phyloP scores from a whole-genome alignment of 305 asterid species.

The Fraxinus greggii region DNA sequence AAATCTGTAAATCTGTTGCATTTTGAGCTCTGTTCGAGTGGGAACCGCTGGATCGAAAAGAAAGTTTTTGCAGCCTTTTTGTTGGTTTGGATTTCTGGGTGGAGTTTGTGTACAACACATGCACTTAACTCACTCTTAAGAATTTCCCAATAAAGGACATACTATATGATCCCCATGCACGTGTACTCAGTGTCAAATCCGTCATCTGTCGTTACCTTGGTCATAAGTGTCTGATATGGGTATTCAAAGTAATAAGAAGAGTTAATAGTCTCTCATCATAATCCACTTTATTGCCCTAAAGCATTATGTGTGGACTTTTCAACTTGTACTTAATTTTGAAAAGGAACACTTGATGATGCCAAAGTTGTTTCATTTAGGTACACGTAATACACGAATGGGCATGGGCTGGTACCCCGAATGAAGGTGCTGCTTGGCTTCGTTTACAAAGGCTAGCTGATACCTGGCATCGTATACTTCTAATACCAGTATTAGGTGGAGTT shows the following conservation, averaged over 20 bases:
- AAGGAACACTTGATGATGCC: slow-evolving; percentile 16
- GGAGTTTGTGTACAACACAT: neutral
- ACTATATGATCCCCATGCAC: neutral
- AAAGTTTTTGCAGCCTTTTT: neutral
- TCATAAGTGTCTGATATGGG: neutral
- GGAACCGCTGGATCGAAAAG: neutral
- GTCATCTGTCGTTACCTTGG: neutral
- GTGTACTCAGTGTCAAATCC: neutral
- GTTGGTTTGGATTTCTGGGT: neutral
- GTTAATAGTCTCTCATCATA: neutral
- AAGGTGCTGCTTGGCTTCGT: slow-evolving; percentile 98
- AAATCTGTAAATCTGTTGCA: neutral
- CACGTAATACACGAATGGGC: slow-evolving; percentile 96
- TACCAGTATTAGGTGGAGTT: slow-evolving; percentile 94
- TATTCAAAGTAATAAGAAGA: neutral
- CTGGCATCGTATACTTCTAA: slow-evolving; percentile 89
- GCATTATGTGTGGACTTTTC: neutral
- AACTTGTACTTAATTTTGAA: neutral
- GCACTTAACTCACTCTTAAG: neutral
- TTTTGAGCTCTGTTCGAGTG: neutral
- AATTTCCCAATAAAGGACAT: neutral
- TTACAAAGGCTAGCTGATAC: slow-evolving; percentile 88
- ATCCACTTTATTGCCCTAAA: neutral
- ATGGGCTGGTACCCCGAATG: slow-evolving; percentile 99
- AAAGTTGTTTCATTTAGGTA: slow-evolving; percentile 45